Evolutionary conservation across 306 rosid species (phyloP), one percentile per base, ranked within the genome.

Genomic region (Urtica urens): DNA sequence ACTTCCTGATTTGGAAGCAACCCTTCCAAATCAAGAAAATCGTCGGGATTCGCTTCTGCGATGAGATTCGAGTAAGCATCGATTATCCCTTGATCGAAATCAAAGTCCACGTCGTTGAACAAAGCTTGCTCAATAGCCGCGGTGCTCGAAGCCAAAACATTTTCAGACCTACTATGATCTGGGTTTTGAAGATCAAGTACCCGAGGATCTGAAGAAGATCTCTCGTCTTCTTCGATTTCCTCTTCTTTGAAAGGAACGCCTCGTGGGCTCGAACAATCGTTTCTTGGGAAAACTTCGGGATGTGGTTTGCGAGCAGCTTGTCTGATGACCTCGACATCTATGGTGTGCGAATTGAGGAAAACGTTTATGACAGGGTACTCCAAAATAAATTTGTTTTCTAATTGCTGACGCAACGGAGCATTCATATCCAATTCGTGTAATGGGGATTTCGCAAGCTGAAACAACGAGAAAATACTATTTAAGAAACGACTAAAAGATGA

Each of bases 301-400:
- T 48, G 68, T 39, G 80, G 46, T 62, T 70, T 81, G 13, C 20
- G 52, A 26, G 53, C 23, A 62, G 59, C 65, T 29, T 49, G 63
- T 60, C 64, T 79, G 51, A 81, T 38, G 19, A 80, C 81, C 72
- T 78, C 80, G 57, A 80, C 80, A 74, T 72, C 57, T 42, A 68
- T 57, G 43, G 22, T 40, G 25, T 92, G 93, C 14, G 83, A 82
- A 2, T 94, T 85, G 45, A 85, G 75, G 55, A 71, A 67, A 41
- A 85, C 86, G 72, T 71, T 53, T 38, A 92, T 67, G 39, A 82
- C 70, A 41, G 99, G 99, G 72, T 78, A 84, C 74, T 84, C 97
- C 80, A 90, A 62, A 47, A 90, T 57, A 46, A 60, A 70, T 38
- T 68, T 24, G 52, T 78, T 65, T 30, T 75, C 60, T 57, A 92